These are phyloP conservation scores for Phytophthora crassamura DNA, from an alignment of 352 stramenopile genomes.

Conservation along the genomic window DNA sequence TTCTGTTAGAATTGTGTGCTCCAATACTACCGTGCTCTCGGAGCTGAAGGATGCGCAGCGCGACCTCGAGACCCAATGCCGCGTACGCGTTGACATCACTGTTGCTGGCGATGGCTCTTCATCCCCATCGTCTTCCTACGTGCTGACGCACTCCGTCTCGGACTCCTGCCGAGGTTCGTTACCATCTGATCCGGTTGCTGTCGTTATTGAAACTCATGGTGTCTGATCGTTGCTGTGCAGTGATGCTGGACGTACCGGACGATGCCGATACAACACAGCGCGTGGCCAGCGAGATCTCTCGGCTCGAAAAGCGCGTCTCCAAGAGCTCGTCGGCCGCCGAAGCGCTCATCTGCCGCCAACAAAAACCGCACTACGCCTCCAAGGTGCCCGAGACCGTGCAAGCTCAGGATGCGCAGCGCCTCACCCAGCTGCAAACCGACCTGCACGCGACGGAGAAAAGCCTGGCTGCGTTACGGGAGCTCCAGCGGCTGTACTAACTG, in stretches of 20 bases:
- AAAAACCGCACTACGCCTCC: conserved; percentile 52
- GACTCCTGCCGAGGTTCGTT: conserved; percentile 59
- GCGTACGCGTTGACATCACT: conserved; percentile 39
- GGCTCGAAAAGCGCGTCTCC: conserved; percentile 64
- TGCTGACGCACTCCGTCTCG: conserved; percentile 62
- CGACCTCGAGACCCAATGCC: conserved; percentile 58
- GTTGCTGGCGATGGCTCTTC: conserved; percentile 5
- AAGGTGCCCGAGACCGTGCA: conserved; percentile 79
- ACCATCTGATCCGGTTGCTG: background rate
- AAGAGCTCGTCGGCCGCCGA: conserved; percentile 66
- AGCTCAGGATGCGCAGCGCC: conserved; percentile 62
- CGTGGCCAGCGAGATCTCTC: conserved; percentile 62
- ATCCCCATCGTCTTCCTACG: conserved; percentile 20
- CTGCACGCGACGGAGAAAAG: conserved; percentile 58
- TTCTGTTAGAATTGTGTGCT: conserved; percentile 44
- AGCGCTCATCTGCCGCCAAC: conserved; percentile 48
- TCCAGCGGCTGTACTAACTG: conserved; percentile 63
- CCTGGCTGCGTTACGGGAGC: conserved; percentile 56
- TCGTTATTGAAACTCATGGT: background rate
- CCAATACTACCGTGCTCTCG: conserved; percentile 32
- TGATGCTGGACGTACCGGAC: conserved; percentile 68
- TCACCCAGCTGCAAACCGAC: conserved; percentile 66
- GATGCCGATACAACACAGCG: conserved; percentile 73
- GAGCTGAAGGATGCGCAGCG: conserved; percentile 46
- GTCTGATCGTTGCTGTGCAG: conserved; percentile 31